A percentile compares a stretch with the other conserved stretches of the same genome.
Conservation (phyloP, 1,284 basidiomycete genomes). For the Microbotryum saponariae region DNA sequence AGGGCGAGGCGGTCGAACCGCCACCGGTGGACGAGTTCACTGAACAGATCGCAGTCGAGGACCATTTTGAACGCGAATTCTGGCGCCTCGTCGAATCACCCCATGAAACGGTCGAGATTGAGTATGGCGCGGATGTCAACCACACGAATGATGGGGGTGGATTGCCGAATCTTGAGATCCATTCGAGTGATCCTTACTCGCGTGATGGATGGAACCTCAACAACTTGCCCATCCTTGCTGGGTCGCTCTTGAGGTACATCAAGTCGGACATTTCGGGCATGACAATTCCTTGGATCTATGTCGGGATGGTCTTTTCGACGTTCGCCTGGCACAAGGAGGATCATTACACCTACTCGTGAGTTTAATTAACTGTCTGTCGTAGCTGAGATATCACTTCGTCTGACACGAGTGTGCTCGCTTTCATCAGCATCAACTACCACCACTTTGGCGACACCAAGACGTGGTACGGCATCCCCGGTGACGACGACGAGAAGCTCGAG, state of each 20-base stretch:
- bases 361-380: too few relatives aligned
- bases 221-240: slow-evolving; percentile 55
- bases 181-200: slow-evolving; percentile 78
- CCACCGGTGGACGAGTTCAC: slow-evolving; percentile 16
- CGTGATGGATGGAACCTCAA: slow-evolving; percentile 96
- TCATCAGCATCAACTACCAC: slow-evolving; percentile 38
- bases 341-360: slow-evolving; percentile 79
- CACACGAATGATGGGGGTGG: slow-evolving; percentile 95
- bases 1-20: neutral
- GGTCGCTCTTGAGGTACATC: slow-evolving; percentile 58
- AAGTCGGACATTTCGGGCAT: slow-evolving; percentile 99
- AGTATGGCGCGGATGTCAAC: slow-evolving; percentile 98
- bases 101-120: slow-evolving; percentile 89
- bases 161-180: slow-evolving; percentile 87
- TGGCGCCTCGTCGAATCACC: slow-evolving; percentile 90
- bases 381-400: neutral
- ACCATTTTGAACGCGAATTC: slow-evolving; percentile 90
- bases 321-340: slow-evolving; percentile 99
- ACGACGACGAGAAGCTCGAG: slow-evolving; percentile 91
- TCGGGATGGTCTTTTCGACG: slow-evolving; percentile 98
- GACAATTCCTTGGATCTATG: slow-evolving; percentile 99
- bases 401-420: neutral
- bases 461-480: slow-evolving; percentile 96
- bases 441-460: slow-evolving; percentile 99
- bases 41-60: slow-evolving; percentile 45